Evolutionary conservation across 2,329 filamentous ascomycete genomes (phyloP), one percentile per base, ranked within the genome.

Genomic region (Paraphoma chrysanthemicola): DNA sequence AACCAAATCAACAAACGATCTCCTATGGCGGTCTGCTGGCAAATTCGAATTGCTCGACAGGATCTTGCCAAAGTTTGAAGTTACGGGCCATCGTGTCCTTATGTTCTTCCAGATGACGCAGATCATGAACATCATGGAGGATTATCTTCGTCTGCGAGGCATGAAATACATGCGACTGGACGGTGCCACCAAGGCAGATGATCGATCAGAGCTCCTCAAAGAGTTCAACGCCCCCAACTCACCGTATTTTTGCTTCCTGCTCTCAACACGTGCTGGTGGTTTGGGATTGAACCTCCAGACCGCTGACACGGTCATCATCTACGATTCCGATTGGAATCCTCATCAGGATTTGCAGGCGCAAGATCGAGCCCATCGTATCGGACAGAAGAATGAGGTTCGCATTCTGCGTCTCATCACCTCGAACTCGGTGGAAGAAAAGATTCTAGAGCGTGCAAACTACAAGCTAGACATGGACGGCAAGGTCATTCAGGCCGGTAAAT

Each of bases 61-160:
- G 49, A 84, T 99, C 59, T 78, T 99, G 62, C 95, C 95, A 45
- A 99, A 99, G 79, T 98, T 99, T 78, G 87, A 91, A 67, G 88
- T 86, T 3, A 93, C 92, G 1, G 92, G 92, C 14, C 95, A 99
- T 86, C 90, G 95, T 78, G 93, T 98, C 29, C 84, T 99, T 76
- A 98, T 99, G 91, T 99, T 99, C 86, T 99, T 99, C 85, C 95
- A 99, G 77, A 99, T 99, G 95, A 99, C 95, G 4, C 93, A 96
- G 60, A 99, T 99, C 75, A 99, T 99, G 95, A 97, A 99, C 79
- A 99, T 99, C 72, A 98, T 99, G 95, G 95, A 99, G 70, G 95
- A 99, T 76, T 99, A 96, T 76, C 80, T 99, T 60, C 90, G 94
- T 3, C 90, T 92, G 71, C 87, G 92, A 63, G 90, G 89, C 45